Evolutionary conservation across 192 early-diverging fungal species (phyloP).

Genomic region (Backusella tarrabulga): DNA sequence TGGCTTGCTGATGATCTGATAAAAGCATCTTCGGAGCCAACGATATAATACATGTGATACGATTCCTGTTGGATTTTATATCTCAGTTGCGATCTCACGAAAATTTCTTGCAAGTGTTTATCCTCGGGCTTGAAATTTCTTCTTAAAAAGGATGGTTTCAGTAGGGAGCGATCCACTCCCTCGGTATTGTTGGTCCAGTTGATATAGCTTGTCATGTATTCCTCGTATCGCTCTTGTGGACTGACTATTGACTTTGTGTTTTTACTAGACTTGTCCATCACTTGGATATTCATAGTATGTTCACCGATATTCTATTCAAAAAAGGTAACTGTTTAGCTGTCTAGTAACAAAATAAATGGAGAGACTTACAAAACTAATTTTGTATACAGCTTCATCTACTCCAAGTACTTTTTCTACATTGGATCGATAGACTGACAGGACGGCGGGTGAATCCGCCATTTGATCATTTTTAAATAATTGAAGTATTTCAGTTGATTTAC

Average conservation of each 20-base stretch:
- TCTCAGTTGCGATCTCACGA: slow-evolving; percentile 78
- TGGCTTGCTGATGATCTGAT: background rate
- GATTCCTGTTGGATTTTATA: slow-evolving; percentile 97
- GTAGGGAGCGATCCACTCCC: slow-evolving; percentile 7
- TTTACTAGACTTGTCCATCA: slow-evolving; percentile 15
- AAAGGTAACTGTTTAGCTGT: background rate
- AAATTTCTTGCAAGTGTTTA: slow-evolving; percentile 42
- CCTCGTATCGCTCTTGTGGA: slow-evolving; percentile 19
- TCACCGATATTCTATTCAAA: slow-evolving; percentile 16
- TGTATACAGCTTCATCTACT: slow-evolving; percentile 34
- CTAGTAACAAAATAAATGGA: background rate
- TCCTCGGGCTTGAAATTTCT: slow-evolving; percentile 20
- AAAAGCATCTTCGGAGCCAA: slow-evolving; percentile 25
- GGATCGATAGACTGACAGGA: slow-evolving; percentile 22
- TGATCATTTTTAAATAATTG: slow-evolving; percentile 63
- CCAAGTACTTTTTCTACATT: slow-evolving; percentile 26
- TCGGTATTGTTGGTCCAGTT: slow-evolving; percentile 30
- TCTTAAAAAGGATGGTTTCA: slow-evolving; percentile 19
- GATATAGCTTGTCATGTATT: slow-evolving; percentile 33
- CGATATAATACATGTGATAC: slow-evolving; percentile 83
- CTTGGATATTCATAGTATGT: slow-evolving; percentile 15
- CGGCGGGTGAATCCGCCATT: slow-evolving; percentile 26
- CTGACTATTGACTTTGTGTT: background rate
- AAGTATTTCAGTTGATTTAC: slow-evolving; percentile 59
- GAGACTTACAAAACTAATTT: slow-evolving; percentile 32